These are phyloP conservation scores for Rhizopogon vesiculosus DNA, from an alignment of 768 basidiomycete genomes.

Conservation along the genomic window DNA sequence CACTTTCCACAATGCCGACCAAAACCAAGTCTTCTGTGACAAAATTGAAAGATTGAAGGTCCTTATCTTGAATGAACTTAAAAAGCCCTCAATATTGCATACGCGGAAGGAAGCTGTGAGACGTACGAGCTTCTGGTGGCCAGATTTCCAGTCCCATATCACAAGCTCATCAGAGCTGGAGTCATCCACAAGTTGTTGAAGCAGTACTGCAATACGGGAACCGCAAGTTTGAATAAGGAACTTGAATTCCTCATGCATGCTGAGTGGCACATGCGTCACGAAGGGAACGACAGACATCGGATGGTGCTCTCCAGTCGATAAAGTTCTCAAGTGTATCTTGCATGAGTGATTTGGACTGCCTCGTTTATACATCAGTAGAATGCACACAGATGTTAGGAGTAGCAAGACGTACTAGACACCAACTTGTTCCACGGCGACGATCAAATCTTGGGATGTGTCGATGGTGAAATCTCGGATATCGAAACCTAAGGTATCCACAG, in stretches of 20 bases:
- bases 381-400: too few relatives aligned
- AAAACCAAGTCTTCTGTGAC: conserved; percentile 26
- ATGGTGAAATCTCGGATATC: conserved; percentile 31
- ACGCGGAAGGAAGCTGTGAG: neutral
- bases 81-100: neutral
- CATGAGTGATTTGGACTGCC: conserved; percentile 14
- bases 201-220: conserved; percentile 24
- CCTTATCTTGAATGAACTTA: conserved; percentile 16
- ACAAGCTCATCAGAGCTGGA: conserved; percentile 12
- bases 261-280: conserved; percentile 9
- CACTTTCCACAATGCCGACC: conserved; percentile 9
- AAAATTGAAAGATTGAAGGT: conserved; percentile 29
- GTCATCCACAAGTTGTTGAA: conserved; percentile 7
- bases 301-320: conserved; percentile 26
- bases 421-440: conserved; percentile 23
- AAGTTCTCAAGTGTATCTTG: conserved; percentile 23
- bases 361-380: neutral
- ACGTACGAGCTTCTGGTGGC: conserved; percentile 24
- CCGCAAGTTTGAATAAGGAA: conserved; percentile 30
- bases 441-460: conserved; percentile 31
- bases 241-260: conserved; percentile 1
- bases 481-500: conserved; percentile 18
- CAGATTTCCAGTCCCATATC: conserved; percentile 33
- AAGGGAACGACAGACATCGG: conserved; percentile 11
- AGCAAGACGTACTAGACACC: conserved; percentile 16